A percentile compares a stretch with the other conserved stretches of the same genome.
These are phyloP conservation scores for Mycena indigotica DNA, from an alignment of 768 basidiomycete genomes.

Conservation along the genomic window DNA sequence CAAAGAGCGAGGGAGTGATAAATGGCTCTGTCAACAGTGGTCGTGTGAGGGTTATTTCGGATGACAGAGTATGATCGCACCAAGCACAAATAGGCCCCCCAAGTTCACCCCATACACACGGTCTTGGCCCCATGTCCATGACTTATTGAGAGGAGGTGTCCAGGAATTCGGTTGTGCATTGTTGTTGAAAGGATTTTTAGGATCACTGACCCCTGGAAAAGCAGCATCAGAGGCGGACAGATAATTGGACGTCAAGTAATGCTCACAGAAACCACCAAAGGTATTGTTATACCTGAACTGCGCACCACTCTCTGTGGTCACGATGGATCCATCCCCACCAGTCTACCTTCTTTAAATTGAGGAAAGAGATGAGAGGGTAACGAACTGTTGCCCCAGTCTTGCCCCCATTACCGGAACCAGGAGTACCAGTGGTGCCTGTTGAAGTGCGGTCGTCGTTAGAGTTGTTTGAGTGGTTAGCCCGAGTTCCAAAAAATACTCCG, in stretches of 20 bases:
- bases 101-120: constrained; percentile 71
- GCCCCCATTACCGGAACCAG: too few species aligned
- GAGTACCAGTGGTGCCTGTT: too few species aligned
- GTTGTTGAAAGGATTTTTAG: constrained; percentile 74
- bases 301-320: constrained; percentile 67
- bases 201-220: constrained; percentile 56
- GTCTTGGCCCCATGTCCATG: constrained; percentile 70
- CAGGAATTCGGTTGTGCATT: constrained; percentile 72
- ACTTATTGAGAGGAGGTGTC: constrained; percentile 76
- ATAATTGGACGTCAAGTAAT: background rate
- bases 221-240: background rate
- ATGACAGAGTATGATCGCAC: constrained; percentile 43
- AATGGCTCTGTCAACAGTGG: constrained; percentile 61
- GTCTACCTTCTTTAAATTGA: too few species aligned
- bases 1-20: constrained; percentile 65
- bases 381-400: too few species aligned
- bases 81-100: constrained; percentile 75
- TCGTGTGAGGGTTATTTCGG: background rate
- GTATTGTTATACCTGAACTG: constrained; percentile 77
- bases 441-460: too few species aligned
- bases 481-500: too few species aligned
- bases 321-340: constrained; percentile 72
- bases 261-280: constrained; percentile 75
- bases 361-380: too few species aligned
- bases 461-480: too few species aligned